Conservation (phyloP, 345 rosid species). For the Boechera divaricarpa region DNA sequence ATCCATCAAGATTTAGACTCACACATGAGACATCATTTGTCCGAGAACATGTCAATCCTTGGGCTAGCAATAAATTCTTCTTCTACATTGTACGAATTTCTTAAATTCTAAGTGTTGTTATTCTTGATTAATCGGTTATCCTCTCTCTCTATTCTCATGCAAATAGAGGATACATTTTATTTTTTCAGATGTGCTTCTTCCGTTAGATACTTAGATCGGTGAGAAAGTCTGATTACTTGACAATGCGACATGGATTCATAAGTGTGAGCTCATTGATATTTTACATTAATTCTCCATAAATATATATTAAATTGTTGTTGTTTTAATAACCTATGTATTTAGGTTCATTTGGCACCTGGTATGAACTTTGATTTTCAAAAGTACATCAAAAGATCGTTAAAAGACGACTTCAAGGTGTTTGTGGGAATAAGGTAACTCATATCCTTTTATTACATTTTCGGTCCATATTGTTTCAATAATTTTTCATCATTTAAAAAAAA, state of each 20-base stretch:
- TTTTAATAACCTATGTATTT: neutral
- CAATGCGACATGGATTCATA: slow-evolving; percentile 88
- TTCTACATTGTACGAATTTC: slow-evolving; percentile 59
- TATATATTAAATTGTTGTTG: neutral
- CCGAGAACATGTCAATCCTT: slow-evolving; percentile 58
- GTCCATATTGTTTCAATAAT: neutral
- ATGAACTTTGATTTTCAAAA: slow-evolving; percentile 84
- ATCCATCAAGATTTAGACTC: slow-evolving; percentile 77
- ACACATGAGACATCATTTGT: slow-evolving; percentile 89
- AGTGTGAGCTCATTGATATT: slow-evolving; percentile 53
- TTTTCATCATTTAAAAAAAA: too few relatives aligned
- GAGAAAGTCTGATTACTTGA: slow-evolving; percentile 66
- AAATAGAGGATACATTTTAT: neutral
- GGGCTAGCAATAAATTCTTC: slow-evolving; percentile 54
- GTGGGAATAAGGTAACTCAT: slow-evolving; percentile 76
- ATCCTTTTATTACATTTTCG: neutral
- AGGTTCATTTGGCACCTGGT: slow-evolving; percentile 92
- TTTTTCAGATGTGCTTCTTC: slow-evolving; percentile 69
- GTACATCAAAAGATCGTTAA: slow-evolving; percentile 79
- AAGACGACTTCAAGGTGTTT: slow-evolving; percentile 89
- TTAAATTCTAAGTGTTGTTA: neutral
- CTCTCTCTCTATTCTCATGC: neutral
- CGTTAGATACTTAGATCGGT: slow-evolving; percentile 80
- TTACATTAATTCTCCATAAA: neutral
- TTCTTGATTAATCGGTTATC: neutral